Evolutionary conservation across 1,139 yeast species (phyloP), one percentile per base, ranked within the genome.

Genomic region (Geotrichum restrictum): DNA sequence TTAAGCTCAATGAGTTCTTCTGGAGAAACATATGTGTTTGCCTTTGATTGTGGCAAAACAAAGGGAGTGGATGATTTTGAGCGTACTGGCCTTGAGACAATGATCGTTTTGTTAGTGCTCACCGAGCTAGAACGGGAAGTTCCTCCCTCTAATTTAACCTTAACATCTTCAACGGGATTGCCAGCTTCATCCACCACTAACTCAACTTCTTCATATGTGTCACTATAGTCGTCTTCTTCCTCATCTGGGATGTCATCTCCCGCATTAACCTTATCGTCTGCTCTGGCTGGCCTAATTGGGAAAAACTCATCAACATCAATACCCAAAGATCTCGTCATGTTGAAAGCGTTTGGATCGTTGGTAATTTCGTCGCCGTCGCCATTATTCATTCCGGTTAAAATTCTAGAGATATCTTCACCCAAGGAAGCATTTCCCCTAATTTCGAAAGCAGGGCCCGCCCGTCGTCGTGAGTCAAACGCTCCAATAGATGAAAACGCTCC

Each of bases 401-500:
- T 29, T 24, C 49, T 37, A 2, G 50, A 40, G 3, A 47, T 34
- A 14, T 47, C 45, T 22, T 47, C 44, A 29, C 45, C 46, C 13
- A 42, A 21, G 1, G 36, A 22, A n/a, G 42, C 39, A 14, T 18
- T 40, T n/a, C 48, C 37, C 13, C 32, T 48, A 32, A 46, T 37
- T 27, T 55, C 57, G 29, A 51, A 40, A 5, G 56, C 56, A 16
- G 51, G 55, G 1, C 46, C 53, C 10, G 49, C 36, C 10, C 43
- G 31, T 6, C 54, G 38, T 7, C 48, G 45, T 3, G 48, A 47
- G 27, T 42, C 52, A 27, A 34, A 48, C 19, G 55, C 53, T 1
- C 58, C 56, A n/a, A 69, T 68, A 4, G 68, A 63, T 3, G 67
- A 67, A 45, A 68, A 59, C 11, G 71, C 69, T 4, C 71, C 71